Conservation (phyloP, 2,329 filamentous ascomycete species). For the Zalaria obscura region DNA sequence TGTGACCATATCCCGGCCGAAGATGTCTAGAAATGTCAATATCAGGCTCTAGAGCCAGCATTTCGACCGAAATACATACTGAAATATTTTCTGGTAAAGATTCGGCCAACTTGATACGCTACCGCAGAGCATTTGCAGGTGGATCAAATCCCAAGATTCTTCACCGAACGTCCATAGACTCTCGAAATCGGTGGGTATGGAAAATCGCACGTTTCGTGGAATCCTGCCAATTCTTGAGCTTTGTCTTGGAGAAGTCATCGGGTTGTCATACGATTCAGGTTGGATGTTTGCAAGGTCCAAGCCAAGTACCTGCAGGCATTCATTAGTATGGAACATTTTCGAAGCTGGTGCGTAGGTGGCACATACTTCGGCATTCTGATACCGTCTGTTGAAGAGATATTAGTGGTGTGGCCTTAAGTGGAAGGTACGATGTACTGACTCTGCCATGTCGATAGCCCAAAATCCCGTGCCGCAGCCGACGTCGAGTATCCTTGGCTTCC, state of each 20-base stretch:
- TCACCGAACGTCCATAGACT: slow-evolving; percentile 55
- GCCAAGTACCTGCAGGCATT: slow-evolving; percentile 34
- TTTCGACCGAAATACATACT: slow-evolving; percentile 30
- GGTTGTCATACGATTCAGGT: slow-evolving; percentile 34
- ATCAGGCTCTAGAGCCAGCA: neutral
- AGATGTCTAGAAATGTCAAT: slow-evolving; percentile 45
- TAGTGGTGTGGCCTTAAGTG: slow-evolving; percentile 4
- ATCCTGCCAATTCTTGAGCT: slow-evolving; percentile 37
- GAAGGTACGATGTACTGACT: slow-evolving; percentile 35
- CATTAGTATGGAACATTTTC: neutral
- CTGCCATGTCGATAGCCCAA: slow-evolving; percentile 78
- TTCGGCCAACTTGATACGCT: slow-evolving; percentile 63
- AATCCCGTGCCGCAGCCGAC: slow-evolving; percentile 81
- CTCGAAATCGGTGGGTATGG: slow-evolving; percentile 62
- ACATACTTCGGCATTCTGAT: slow-evolving; percentile 38
- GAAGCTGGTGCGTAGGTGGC: neutral
- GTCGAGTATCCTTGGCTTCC: slow-evolving; percentile 39
- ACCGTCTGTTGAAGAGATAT: slow-evolving; percentile 28
- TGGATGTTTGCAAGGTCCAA: slow-evolving; percentile 50
- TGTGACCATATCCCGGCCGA: slow-evolving; percentile 55
- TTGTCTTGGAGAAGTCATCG: neutral
- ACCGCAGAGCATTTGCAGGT: slow-evolving; percentile 66
- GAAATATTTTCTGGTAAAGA: slow-evolving; percentile 56
- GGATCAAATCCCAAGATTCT: slow-evolving; percentile 67
- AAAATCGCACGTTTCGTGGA: slow-evolving; percentile 53